Base-by-base conservation (phyloP, 2,329 filamentous ascomycete genomes). In the Nigrospora osmanthi region DNA sequence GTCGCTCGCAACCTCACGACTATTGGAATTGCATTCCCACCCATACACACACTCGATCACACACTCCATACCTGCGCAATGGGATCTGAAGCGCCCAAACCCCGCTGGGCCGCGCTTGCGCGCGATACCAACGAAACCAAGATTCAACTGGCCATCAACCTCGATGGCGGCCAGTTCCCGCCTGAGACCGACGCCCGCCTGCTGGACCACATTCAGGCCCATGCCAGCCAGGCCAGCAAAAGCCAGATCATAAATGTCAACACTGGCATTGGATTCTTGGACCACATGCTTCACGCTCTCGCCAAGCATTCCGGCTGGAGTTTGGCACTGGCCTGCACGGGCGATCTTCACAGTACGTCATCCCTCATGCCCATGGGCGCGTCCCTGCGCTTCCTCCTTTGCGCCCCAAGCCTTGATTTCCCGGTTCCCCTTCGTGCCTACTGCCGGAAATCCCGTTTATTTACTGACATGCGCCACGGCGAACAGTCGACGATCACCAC, bases 71-170 rank as follows among this genome's bases (percentile, higher is more conserved):
- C 12, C 15, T 38, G 38, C 31, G 52, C 35, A 14, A 62, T 61
- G 59, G 58, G 51, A 30, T 60, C 58, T 16, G 51, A 58, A n/a
- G 43, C 50, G 4, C 16, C 50, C 11, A 52, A 40, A 43, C 60
- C 67, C 37, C 86, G 91, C 61, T 88, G 84, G 65, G 83, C 88
- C 42, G 80, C 83, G 44, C 72, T 97, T 56, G 82, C 85, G 52
- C 89, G 93, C 64, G 85, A 91, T 68, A 98, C 93, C 60, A 97
- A 97, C 72, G 93, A 98, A 73, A 98, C 93, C 63, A 95, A 94
- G 65, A 95, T 98, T 66, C 83, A 93, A 63, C 76, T 97, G 52
- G 87, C 88, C 35, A 76, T 98, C 56, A 95, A 93, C 69, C 79
- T 98, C 49, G 93, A 98, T 68, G 93, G 93, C 62, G 93, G 91